Percentiles rank a stretch among this genome's conserved stretches.
Evolutionary conservation across 768 basidiomycete species (phyloP).

Genomic region (Strobilomyces confusus): DNA sequence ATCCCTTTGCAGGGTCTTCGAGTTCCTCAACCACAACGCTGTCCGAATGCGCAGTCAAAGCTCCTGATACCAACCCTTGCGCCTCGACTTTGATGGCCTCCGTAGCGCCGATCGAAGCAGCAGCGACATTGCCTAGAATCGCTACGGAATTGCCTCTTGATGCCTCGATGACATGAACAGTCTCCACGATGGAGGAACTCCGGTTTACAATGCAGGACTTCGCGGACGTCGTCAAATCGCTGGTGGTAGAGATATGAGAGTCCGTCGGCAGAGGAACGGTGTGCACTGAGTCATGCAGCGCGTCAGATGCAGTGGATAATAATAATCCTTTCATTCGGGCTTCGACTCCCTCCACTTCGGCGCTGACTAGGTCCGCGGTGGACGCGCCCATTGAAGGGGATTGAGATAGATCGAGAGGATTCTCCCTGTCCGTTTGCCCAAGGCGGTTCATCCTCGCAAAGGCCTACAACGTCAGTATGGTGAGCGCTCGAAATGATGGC

Average conservation of each 20-base stretch:
- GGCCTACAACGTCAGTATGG: background rate
- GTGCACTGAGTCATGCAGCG: background rate
- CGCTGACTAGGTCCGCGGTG: background rate
- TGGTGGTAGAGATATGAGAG: background rate
- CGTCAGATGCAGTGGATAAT: background rate
- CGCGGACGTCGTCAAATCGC: background rate
- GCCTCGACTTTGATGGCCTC: slow-evolving; percentile 5
- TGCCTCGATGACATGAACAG: background rate
- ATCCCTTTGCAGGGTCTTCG: background rate
- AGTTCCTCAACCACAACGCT: background rate
- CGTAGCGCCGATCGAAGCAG: background rate
- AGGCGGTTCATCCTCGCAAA: background rate
- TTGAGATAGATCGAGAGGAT: background rate
- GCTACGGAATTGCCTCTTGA: background rate
- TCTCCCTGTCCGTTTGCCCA: background rate
- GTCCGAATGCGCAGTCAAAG: background rate
- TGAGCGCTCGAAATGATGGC: background rate
- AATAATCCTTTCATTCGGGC: background rate
- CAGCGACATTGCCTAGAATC: background rate
- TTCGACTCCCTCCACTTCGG: background rate
- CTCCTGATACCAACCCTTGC: slow-evolving; percentile 3
- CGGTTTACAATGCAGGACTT: background rate
- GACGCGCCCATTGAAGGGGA: background rate
- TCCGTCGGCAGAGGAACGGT: background rate
- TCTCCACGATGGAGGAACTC: background rate